Percentiles rank a stretch among this genome's conserved stretches.
Conservation (phyloP, 148 eudicot genomes). For the Persicaria tinctoria region DNA sequence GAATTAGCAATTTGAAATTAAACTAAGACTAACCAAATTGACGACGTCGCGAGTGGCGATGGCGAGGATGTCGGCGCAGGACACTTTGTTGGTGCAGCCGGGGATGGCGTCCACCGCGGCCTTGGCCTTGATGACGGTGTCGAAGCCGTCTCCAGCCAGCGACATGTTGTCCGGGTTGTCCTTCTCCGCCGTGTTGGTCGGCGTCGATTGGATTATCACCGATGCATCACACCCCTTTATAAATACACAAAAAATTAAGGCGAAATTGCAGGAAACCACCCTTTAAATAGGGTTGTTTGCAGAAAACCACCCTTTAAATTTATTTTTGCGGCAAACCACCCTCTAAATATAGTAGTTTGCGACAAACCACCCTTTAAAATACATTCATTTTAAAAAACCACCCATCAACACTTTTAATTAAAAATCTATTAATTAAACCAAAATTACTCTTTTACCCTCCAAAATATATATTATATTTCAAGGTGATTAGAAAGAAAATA, state of each 20-base stretch:
- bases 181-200: conserved; percentile 37
- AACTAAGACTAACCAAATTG: neutral
- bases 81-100: conserved; percentile 37
- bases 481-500: no score
- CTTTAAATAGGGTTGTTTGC: no score
- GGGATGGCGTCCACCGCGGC: conserved; percentile 42
- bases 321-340: no score
- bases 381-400: no score
- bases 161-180: conserved; percentile 43
- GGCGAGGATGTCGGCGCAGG: conserved; percentile 51
- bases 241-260: neutral
- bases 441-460: no score
- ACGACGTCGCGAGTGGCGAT: conserved; percentile 50
- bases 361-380: no score
- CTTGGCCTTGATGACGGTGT: conserved; percentile 19
- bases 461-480: no score
- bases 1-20: neutral
- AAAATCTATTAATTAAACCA: no score
- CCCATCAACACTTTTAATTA: no score
- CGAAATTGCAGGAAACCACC: no score
- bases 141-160: conserved; percentile 53
- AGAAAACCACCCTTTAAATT: no score
- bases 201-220: conserved; percentile 22
- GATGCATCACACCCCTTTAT: conserved; percentile 39
- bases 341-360: no score